Evolutionary conservation across 2,329 filamentous ascomycete genomes (phyloP).

Genomic region (Catunica adiposa): DNA sequence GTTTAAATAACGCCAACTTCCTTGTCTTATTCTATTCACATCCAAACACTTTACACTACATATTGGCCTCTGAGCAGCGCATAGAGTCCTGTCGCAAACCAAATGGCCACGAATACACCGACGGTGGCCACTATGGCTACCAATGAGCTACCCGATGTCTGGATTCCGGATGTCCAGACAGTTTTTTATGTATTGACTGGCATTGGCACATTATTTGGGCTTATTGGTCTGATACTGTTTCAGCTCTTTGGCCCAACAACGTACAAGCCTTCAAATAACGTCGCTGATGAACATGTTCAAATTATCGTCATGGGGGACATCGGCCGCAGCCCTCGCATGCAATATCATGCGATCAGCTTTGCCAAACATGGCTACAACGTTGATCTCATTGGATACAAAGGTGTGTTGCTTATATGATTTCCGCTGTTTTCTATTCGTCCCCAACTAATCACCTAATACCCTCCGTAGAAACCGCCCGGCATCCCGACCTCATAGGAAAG

Average conservation of each 20-base stretch:
- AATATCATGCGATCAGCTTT: constrained; percentile 90
- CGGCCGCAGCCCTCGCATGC: constrained; percentile 91
- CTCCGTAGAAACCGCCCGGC: constrained; percentile 57
- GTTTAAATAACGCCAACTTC: too few species aligned
- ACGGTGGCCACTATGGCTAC: not conserved
- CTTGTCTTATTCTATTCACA: too few species aligned
- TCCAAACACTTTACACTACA: too few species aligned
- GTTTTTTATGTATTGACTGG: constrained; percentile 11
- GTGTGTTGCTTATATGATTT: constrained; percentile 28
- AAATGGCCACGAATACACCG: not conserved
- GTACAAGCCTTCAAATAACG: constrained; percentile 22
- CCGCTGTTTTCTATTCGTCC: not conserved
- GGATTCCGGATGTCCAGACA: constrained; percentile 12
- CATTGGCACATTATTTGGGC: constrained; percentile 1
- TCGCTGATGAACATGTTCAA: constrained; percentile 40
- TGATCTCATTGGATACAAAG: constrained; percentile 74
- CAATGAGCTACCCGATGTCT: constrained; percentile 1
- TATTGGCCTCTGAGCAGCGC: too few species aligned
- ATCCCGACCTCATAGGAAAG: constrained; percentile 58
- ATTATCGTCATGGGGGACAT: constrained; percentile 90
- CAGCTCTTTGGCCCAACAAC: constrained; percentile 21
- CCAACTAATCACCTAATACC: not conserved
- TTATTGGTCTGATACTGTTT: constrained; percentile 14
- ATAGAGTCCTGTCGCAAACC: too few species aligned
- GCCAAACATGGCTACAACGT: constrained; percentile 66